Percentiles rank a stretch among this genome's conserved stretches.
Conservation (phyloP, 257 asterid genomes). For the Forsythia suspensa region DNA sequence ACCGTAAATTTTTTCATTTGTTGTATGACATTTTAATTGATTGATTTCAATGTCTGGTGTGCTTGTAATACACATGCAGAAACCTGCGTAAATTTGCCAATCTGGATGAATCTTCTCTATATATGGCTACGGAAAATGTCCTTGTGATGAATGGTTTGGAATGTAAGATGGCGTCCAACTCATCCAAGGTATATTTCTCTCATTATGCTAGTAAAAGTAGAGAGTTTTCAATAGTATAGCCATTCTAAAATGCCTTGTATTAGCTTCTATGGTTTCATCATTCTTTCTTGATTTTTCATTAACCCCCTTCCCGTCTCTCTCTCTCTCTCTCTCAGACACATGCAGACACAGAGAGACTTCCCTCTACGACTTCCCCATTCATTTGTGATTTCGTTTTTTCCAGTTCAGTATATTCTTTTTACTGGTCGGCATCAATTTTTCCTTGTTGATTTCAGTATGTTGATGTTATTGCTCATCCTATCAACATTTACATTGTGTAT, state of each 20-base stretch:
- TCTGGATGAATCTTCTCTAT: slow-evolving; percentile 56
- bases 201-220: background rate
- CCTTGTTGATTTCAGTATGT: no score
- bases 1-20: background rate
- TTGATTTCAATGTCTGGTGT: slow-evolving; percentile 22
- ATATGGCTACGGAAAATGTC: slow-evolving; percentile 63
- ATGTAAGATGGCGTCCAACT: slow-evolving; percentile 82
- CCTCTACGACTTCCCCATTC: no score
- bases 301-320: no score
- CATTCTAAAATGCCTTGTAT: no score
- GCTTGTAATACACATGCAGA: slow-evolving; percentile 41
- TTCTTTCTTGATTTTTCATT: no score
- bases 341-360: no score
- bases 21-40: background rate
- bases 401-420: slow-evolving; percentile 3
- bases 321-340: no score
- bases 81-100: slow-evolving; percentile 53
- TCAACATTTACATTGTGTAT: no score
- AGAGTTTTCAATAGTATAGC: background rate
- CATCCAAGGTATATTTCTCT: slow-evolving; percentile 71
- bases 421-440: no score
- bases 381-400: no score
- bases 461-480: no score
- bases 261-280: no score
- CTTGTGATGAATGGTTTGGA: slow-evolving; percentile 79